These are phyloP conservation scores for Schizothecium vesticola DNA, from an alignment of 495 filamentous ascomycete genomes.

Conservation along the genomic window DNA sequence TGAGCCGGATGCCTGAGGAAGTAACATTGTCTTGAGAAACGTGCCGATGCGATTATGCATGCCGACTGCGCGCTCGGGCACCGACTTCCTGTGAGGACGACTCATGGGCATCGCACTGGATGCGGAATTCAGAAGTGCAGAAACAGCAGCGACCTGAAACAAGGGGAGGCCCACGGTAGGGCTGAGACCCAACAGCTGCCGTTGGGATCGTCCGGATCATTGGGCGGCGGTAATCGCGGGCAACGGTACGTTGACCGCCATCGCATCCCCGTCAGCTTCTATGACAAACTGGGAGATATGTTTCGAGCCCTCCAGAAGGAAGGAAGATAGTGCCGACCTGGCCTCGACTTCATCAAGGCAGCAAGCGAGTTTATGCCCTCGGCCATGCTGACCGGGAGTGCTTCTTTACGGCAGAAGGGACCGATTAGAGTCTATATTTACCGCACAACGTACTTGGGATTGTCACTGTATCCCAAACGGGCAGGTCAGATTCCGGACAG, in stretches of 20 bases:
- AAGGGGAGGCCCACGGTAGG: neutral
- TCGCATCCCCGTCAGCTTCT: neutral
- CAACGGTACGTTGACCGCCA: neutral
- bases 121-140: conserved; percentile 1
- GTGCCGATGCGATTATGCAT: neutral
- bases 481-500: neutral
- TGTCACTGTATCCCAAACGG: neutral
- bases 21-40: neutral
- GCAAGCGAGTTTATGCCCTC: neutral
- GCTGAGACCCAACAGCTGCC: conserved; percentile 5
- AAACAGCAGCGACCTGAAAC: neutral
- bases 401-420: neutral
- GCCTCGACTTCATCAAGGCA: neutral
- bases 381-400: neutral
- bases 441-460: neutral
- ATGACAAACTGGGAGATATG: neutral
- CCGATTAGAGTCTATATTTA: neutral
- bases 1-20: neutral
- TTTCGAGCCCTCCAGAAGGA: neutral
- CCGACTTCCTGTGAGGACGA: neutral
- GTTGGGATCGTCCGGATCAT: neutral
- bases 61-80: neutral
- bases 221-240: too few species aligned
- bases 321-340: neutral
- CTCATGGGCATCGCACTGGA: neutral